Evolutionary conservation across 345 rosid species (phyloP).

Genomic region (Citrus inodora): DNA sequence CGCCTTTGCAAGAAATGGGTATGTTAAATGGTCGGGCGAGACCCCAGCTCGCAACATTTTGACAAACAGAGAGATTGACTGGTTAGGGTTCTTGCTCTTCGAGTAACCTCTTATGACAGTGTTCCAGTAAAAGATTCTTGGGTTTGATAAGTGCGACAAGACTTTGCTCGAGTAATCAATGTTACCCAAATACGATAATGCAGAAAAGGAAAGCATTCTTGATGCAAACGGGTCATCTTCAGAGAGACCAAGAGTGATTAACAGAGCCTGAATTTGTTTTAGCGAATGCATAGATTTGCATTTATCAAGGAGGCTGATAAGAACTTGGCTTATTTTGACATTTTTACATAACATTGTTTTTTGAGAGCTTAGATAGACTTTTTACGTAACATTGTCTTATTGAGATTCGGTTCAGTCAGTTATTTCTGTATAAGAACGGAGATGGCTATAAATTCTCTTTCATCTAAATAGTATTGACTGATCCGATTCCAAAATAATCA

Average conservation of each 20-base stretch:
- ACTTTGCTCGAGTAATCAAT: slow-evolving; percentile 45
- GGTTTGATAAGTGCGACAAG: slow-evolving; percentile 37
- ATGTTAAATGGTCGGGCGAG: slow-evolving; percentile 64
- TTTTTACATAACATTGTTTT: neutral
- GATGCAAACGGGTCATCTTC: slow-evolving; percentile 43
- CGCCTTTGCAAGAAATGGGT: slow-evolving; percentile 70
- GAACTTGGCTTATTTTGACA: neutral
- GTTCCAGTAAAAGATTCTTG: slow-evolving; percentile 56
- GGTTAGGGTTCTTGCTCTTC: slow-evolving; percentile 47
- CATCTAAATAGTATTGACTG: neutral
- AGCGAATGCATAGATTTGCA: slow-evolving; percentile 54
- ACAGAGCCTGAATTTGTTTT: slow-evolving; percentile 54
- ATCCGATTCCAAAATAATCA: neutral
- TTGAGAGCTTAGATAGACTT: neutral
- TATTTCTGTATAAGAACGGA: too few relatives aligned
- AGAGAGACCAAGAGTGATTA: slow-evolving; percentile 49
- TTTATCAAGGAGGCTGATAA: slow-evolving; percentile 35
- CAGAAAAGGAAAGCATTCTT: slow-evolving; percentile 45
- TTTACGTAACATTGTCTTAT: neutral
- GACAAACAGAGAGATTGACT: slow-evolving; percentile 44
- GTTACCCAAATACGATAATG: slow-evolving; percentile 44
- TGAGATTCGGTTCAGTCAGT: neutral
- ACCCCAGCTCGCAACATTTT: slow-evolving; percentile 51
- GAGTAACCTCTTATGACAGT: slow-evolving; percentile 60
- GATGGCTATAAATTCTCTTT: neutral